Evolutionary conservation across 192 early-diverging fungal genomes (phyloP).

Genomic region (Coemansia sp.): DNA sequence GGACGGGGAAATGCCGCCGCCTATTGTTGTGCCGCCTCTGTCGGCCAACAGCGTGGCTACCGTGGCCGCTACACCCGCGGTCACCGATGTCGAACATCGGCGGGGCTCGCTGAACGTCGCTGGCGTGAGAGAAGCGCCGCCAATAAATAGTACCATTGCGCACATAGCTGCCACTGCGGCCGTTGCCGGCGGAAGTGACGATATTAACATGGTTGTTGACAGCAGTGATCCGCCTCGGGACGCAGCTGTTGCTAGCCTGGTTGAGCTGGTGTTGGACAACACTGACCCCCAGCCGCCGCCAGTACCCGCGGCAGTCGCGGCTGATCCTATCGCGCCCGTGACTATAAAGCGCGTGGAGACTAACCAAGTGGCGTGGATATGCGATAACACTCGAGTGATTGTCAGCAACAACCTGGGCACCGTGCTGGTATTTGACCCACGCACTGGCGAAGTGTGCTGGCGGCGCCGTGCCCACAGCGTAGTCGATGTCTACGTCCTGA

Average conservation of each 20-base stretch:
- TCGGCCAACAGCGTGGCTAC: background rate
- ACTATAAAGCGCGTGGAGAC: conserved; percentile 40
- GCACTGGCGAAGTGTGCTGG: conserved; percentile 61
- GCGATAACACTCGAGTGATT: conserved; percentile 69
- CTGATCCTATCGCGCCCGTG: background rate
- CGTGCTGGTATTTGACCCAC: conserved; percentile 68
- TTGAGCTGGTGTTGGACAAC: conserved; percentile 22
- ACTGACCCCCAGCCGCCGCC: background rate
- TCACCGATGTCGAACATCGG: background rate
- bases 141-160: background rate
- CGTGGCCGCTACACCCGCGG: background rate
- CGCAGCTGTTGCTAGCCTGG: background rate
- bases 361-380: conserved; percentile 70
- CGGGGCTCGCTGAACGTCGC: conserved; percentile 3
- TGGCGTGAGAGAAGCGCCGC: background rate
- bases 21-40: background rate
- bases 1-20: background rate
- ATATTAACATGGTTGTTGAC: background rate
- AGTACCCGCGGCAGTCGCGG: background rate
- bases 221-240: background rate
- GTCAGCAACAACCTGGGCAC: conserved; percentile 71
- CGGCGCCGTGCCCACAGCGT: conserved; percentile 36
- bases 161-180: conserved; percentile 1
- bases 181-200: background rate
- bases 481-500: conserved; percentile 71